Evolutionary conservation across 352 stramenopile species (phyloP), one percentile per base, ranked within the genome.

Genomic region (Phytopythium chamaehyphon): DNA sequence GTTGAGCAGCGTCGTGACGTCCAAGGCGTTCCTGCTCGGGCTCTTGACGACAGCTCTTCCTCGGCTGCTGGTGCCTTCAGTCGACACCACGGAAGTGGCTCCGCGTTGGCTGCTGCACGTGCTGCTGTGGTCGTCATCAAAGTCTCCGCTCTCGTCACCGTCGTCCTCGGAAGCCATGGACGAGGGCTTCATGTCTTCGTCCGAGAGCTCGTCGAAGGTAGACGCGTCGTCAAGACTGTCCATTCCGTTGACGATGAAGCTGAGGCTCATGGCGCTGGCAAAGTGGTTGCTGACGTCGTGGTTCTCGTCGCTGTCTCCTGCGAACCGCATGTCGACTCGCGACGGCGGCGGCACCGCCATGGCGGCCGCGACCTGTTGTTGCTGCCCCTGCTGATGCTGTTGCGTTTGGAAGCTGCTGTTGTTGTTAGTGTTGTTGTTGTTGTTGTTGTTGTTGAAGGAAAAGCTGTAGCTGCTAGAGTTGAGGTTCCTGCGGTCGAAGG

Each of bases 191-290:
- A 77, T 57, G 26, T 84, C 69, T 53, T 70, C 68, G 58, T 74
- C 71, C 55, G 66, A 74, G 61, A 71, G 15, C 47, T 63, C 51
- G 39, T 33, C 47, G n/a, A 31, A 1, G 6, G 10, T 22, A 4
- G 26, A 26, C 23, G 58, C 51, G 38, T 61, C 49, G 47, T 73
- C 61, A 19, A 75, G 19, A 24, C 66, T 59, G 47, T 73, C 64
- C 24, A 61, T 47, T 50, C 79, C 55, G 63, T 91, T 86, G 47
- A 89, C 83, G 64, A 91, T 91, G 59, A 80, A 91, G 73, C 81
- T 89, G 45, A 91, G 78, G 19, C 81, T 88, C 81, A 91, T 91
- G 57, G 80, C 70, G 22, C 64, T 80, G 35, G 78, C 72, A 42
- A 64, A 66, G 46, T 56, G 52, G 55, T 67, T 54, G n/a, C 42